Conservation (phyloP, 129 eudicot genomes). For the Sambucus nigra region DNA sequence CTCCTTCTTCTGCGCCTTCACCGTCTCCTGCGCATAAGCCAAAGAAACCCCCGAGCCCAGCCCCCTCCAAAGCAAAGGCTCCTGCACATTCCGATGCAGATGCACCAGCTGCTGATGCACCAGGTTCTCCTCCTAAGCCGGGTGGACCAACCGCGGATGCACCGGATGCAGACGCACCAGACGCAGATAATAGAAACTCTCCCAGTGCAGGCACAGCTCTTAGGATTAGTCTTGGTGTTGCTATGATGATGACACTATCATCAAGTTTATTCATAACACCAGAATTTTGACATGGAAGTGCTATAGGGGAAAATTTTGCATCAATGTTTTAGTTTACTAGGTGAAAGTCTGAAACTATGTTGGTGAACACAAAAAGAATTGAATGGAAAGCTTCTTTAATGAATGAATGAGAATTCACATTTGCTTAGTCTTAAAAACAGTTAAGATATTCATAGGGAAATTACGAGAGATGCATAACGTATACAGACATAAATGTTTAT, state of each 20-base stretch:
- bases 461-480: too few relatives aligned
- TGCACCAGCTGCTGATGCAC: not conserved
- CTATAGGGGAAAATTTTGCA: not conserved
- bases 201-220: conserved; percentile 4
- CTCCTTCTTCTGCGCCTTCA: conserved; percentile 5
- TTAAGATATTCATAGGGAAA: too few relatives aligned
- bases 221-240: conserved; percentile 7
- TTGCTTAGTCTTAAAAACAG: too few relatives aligned
- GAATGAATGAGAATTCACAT: too few relatives aligned
- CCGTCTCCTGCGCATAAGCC: conserved; percentile 6
- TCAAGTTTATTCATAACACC: not conserved
- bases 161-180: conserved; percentile 9
- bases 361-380: too few relatives aligned
- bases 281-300: not conserved
- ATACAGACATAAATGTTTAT: too few relatives aligned
- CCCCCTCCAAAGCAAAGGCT: conserved; percentile 6
- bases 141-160: conserved; percentile 6
- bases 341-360: not conserved
- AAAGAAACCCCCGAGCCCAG: not conserved
- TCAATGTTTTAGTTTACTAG: not conserved
- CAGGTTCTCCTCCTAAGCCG: conserved; percentile 7
- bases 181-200: not conserved
- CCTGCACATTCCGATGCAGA: not conserved
- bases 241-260: conserved; percentile 10
- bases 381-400: too few relatives aligned